Evolutionary conservation across 495 filamentous ascomycete species (phyloP), one percentile per base, ranked within the genome.

Genomic region (Apiosordaria backusii): DNA sequence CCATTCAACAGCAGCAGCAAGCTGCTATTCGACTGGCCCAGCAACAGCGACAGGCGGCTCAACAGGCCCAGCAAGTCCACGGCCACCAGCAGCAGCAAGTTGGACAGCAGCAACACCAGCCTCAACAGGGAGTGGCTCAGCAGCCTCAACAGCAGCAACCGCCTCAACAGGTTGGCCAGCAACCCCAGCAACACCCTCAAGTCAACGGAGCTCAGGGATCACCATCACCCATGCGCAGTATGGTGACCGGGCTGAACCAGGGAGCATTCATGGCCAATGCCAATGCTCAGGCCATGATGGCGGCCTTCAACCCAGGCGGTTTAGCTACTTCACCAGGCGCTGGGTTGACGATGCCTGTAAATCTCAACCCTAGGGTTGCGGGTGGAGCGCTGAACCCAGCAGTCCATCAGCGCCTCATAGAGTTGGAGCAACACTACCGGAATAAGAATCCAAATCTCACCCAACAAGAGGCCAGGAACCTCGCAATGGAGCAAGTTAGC

Each of bases 401-500:
- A 3, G 75, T 78, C 9, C 72, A 74, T 2, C 70, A 75, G 21
- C 70, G 74, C 10, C 71, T 77, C 9, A 61, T 58, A 19, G 71
- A 76, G 13, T 66, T 83, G 4, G 81, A 83, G 66, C 61, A 62
- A 0, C 67, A 73, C 21, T 74, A 76, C 45, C 67, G 75, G 63
- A 35, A 65, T 1, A 79, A 79, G 72, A 81, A 89, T 63, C 88
- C 88, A 0, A 81, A 81, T 62, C 77, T 86, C 52, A 78, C 84
- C 6, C 77, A 81, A 0, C 87, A 90, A 45, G 82, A 87, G 67
- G 81, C 89, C 25, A 83, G 78, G 62, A 84, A 86, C 59, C 67
- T 90, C 60, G 85, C 88, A 4, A 86, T 82, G 7, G 85, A 89
- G n/a, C 80, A 84, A 64, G 71, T 90, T 16, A 67, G 70, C 13